Evolutionary conservation across 179 eudicot species (phyloP), one percentile per base, ranked within the genome.

Genomic region (Spergularia azorica): DNA sequence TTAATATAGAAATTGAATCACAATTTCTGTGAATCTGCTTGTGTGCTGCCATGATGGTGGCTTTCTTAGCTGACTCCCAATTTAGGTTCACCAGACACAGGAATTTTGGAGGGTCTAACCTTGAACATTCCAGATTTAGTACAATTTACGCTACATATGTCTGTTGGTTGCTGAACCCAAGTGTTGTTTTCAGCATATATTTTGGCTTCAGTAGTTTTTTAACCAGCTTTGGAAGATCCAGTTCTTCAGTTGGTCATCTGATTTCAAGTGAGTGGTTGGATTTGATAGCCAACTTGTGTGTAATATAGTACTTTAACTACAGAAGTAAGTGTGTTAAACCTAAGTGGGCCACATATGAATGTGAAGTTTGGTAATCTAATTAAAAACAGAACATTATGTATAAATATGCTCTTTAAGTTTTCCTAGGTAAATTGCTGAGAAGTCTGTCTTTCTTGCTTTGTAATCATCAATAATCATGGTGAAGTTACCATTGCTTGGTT

Each of bases 281-380:
- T 61, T 68, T 77, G 84, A 77, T 73, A 58, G 67, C 84, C 84
- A 72, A 81, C 84, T 77, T 73, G 77, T 64, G 18, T 26, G 32
- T 26, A 26, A 26, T 26, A 26, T 58, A 2, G 3, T 79, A 36
- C 15, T 17, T 61, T 13, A 43, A 18, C 15, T 56, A 57, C 8
- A 58, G 0, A 55, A 65, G 58, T 57, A 69, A 41, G n/a, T 50
- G 32, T 26, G 57, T 36, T 64, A 61, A 62, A 56, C 63, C 17
- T 72, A n/a, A 59, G 70, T 79, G 65, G 41, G 58, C 9, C 32
- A 26, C 32, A 26, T 26, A 26, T 43, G 48, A 71, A 71, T 59
- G 55, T 65, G n/a, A 20, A 60, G 74, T 76, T 81, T 72, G 80
- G 78, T 81, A 20, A 73, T 62, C 78, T 77, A 43, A 74, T 60